Conservation (phyloP, 2,329 filamentous ascomycete species). For the Penicillium sclerotigenum region DNA sequence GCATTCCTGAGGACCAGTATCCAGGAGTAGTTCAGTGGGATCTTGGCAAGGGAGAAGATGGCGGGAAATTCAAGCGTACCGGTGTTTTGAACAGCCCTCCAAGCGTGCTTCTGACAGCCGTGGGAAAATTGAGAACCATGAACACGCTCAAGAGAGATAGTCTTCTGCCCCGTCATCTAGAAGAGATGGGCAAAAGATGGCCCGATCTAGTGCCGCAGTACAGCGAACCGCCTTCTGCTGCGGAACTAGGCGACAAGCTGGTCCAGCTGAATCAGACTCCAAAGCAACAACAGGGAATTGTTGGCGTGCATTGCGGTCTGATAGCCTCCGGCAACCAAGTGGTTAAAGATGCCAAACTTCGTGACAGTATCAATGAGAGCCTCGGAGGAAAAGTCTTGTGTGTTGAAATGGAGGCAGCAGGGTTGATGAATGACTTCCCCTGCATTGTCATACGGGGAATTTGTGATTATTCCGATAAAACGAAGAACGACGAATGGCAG, state of each 20-base stretch:
- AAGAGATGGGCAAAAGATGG: background rate
- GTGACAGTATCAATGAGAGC: background rate
- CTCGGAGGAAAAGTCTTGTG: background rate
- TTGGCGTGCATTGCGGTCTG: background rate
- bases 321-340: background rate
- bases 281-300: background rate
- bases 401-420: background rate
- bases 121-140: background rate
- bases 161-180: background rate
- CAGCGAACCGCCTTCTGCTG: background rate
- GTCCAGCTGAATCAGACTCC: too few relatives aligned
- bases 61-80: background rate
- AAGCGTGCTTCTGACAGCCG: background rate
- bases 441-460: background rate
- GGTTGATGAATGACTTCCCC: background rate
- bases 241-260: too few relatives aligned
- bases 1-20: background rate
- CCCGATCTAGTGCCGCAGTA: background rate
- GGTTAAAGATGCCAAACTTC: background rate
- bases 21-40: background rate
- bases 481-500: background rate
- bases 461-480: background rate
- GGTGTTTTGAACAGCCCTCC: background rate
- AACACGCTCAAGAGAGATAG: background rate
- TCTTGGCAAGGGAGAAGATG: background rate